Conservation (phyloP, 768 basidiomycete species). For the Gelatoporia subvermispora region DNA sequence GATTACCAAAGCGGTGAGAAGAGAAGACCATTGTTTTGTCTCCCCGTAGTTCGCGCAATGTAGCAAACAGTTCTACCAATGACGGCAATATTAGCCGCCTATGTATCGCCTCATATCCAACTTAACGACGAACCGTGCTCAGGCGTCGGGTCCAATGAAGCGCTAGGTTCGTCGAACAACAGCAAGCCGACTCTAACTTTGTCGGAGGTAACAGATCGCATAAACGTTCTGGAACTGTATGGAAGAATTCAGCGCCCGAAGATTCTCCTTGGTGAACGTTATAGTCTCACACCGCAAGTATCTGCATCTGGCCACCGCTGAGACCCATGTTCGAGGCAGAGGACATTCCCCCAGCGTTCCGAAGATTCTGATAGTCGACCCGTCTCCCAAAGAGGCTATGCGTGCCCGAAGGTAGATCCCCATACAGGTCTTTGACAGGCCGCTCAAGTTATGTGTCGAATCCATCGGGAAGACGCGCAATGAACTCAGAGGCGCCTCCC, state of each 20-base stretch:
- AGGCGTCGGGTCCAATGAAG: slow-evolving; percentile 47
- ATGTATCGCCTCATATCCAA: background rate
- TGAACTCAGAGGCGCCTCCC: slow-evolving; percentile 65
- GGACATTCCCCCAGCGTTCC: slow-evolving; percentile 41
- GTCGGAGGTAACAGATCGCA: slow-evolving; percentile 25
- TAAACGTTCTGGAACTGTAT: slow-evolving; percentile 24
- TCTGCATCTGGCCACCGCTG: slow-evolving; percentile 20
- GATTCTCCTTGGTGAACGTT: slow-evolving; percentile 6
- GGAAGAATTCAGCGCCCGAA: background rate
- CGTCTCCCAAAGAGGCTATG: slow-evolving; percentile 53
- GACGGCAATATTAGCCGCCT: slow-evolving; percentile 18
- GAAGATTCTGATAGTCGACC: slow-evolving; percentile 46
- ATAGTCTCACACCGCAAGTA: slow-evolving; percentile 31
- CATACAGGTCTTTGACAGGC: slow-evolving; percentile 68
- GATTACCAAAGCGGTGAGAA: slow-evolving; percentile 64
- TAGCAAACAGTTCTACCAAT: slow-evolving; percentile 71
- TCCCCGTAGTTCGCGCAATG: slow-evolving; percentile 59
- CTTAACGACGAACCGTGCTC: slow-evolving; percentile 52
- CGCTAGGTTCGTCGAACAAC: slow-evolving; percentile 26
- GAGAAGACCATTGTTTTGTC: slow-evolving; percentile 84
- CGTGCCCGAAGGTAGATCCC: slow-evolving; percentile 60
- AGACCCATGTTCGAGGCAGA: slow-evolving; percentile 61
- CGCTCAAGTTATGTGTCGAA: slow-evolving; percentile 71
- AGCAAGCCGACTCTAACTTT: slow-evolving; percentile 22
- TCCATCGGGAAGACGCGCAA: slow-evolving; percentile 58